Base-by-base conservation (phyloP, 345 rosid genomes). In the Citrus unshiu region DNA sequence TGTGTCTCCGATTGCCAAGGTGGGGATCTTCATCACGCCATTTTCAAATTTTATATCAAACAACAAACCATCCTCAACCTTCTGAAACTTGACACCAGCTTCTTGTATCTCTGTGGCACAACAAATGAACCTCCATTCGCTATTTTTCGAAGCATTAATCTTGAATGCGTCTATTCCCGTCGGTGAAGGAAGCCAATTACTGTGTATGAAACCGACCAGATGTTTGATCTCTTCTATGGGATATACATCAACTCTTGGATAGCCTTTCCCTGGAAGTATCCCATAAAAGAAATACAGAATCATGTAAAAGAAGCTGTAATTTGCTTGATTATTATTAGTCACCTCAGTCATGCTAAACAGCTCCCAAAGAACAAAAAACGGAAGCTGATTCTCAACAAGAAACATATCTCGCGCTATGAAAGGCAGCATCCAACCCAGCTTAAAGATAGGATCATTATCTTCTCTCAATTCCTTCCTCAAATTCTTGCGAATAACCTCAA, bases 21-120 rank as follows among this genome's bases (percentile, higher is more conserved):
- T 18, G 59, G 83, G 78, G 67, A 83, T 79, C 39, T 60, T 49
- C 34, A 83, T 18, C 16, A 58, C 35, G 7, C 81, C 83, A 6
- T 67, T 22, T 16, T 72, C 65, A 22, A 73, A 76, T 18, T 14
- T 24, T 9, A 64, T 24, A 29, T 71, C 80, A 64, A 79, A 64
- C 75, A 75, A n/a, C 24, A 4, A 18, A 3, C 2, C 32, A 19
- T 19, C 51, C 30, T n/a, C 56, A 22, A 4, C 39, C 19, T 56
- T 68, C 70, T 65, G 7, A 29, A 67, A 67, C 68, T 29, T 61
- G 64, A 83, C 39, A 56, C 84, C 86, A 10, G 78, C 77, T 10
- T 75, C 82, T 57, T 37, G 4, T 7, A 81, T 74, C 75, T 70
- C 73, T 58, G 60, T 51, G 12, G 84, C 82, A 18, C 75, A 29